Evolutionary conservation across 371 early-diverging fungal species (phyloP), one percentile per base, ranked within the genome.

Genomic region (Catenaria anguillulae): DNA sequence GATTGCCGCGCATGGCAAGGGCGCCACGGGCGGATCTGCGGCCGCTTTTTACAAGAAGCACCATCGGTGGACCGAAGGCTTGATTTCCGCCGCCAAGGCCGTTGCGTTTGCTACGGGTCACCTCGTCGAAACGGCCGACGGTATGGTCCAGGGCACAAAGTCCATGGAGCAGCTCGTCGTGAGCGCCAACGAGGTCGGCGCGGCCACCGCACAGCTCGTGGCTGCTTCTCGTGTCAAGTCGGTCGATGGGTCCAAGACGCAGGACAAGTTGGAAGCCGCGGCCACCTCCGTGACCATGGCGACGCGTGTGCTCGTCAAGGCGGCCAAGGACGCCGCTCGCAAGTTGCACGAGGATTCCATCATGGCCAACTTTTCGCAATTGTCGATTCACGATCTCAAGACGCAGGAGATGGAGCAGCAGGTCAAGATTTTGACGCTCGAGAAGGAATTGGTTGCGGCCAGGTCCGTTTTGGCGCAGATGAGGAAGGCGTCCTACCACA

Each of bases 31-130:
- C 31, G 79, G 84, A n/a, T 82, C 88, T 40, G 86, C 86, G 56
- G 86, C 87, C 5, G 92, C 89, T 0, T 96, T 94, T 70, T 97
- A 97, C 82, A 95, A 95, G 71, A 94, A 95, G 80, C 90, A 97
- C 75, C 92, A 92, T 77, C 84, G 93, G 65, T 97, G 98, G 98
- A 97, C 95, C 3, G 96, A 97, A 68, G 98, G 98, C 26, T 79
- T 97, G 35, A 93, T 97, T 61, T 89, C 92, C 2, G 98, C 98
- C 0, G 97, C 98, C 55, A 90, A 93, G 71, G 82, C 94, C 0
- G 94, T 97, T 2, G 94, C 95, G 4, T 66, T 85, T 33, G 93
- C 94, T 4, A 95, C 96, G 1, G 90, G 87, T 33, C 69, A 84
- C 56, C 73, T 97, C 54, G 97, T 95, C 12, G 96, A 96, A 67